These are phyloP conservation scores for Chalciporus sp. DNA, from an alignment of 1,284 basidiomycete genomes.

Conservation along the genomic window DNA sequence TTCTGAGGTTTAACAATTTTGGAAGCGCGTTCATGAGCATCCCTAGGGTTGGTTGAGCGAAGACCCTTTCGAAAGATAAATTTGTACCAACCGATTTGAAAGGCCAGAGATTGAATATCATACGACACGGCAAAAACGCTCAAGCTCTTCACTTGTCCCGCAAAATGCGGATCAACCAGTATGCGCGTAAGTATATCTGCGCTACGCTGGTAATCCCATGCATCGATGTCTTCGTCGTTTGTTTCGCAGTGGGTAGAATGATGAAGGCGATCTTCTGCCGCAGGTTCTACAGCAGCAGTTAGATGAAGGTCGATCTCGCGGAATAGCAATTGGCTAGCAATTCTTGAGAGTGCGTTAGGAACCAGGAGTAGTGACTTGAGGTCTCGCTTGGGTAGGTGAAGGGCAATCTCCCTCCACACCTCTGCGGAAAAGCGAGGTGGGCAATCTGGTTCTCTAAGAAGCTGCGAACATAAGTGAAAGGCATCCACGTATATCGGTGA, in stretches of 20 bases:
- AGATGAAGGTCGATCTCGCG: conserved; percentile 60
- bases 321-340: conserved; percentile 69
- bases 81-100: conserved; percentile 56
- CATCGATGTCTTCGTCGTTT: conserved; percentile 38
- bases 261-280: conserved; percentile 23
- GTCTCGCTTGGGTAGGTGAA: conserved; percentile 63
- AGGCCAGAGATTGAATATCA: conserved; percentile 55
- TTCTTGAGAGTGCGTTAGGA: conserved; percentile 65
- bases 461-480: conserved; percentile 18
- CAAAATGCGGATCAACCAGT: conserved; percentile 61
- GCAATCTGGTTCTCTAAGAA: conserved; percentile 36
- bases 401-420: conserved; percentile 70
- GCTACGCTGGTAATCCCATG: conserved; percentile 61
- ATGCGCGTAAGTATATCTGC: conserved; percentile 71
- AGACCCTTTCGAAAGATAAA: background rate
- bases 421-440: conserved; percentile 60
- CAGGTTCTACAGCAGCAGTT: conserved; percentile 32
- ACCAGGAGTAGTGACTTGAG: conserved; percentile 65
- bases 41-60: conserved; percentile 37
- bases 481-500: background rate
- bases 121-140: conserved; percentile 56
- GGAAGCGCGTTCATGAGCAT: conserved; percentile 71
- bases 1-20: conserved; percentile 57
- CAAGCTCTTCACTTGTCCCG: conserved; percentile 57
- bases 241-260: conserved; percentile 7